Evolutionary conservation across 129 eudicot species (phyloP).

Genomic region (Flaveria trinervia): DNA sequence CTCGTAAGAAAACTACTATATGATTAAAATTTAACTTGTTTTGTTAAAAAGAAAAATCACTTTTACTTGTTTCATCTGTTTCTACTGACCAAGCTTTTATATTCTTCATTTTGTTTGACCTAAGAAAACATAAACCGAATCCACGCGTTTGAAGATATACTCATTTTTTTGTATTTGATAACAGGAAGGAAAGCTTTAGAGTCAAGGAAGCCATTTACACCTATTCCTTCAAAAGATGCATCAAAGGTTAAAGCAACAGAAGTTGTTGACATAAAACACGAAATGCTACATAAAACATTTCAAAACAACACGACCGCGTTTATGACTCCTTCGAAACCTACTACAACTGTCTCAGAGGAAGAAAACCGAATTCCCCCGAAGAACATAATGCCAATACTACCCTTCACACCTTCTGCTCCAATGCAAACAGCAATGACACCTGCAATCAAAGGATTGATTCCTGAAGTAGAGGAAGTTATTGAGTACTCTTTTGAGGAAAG

Average conservation of each 20-base stretch:
- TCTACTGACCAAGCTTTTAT: too few species aligned
- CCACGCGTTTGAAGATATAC: too few species aligned
- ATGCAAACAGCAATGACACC: conserved; percentile 78
- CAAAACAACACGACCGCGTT: conserved; percentile 35
- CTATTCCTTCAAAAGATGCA: conserved; percentile 53
- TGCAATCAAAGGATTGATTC: conserved; percentile 32
- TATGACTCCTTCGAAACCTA: conserved; percentile 58
- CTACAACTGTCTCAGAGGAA: conserved; percentile 35
- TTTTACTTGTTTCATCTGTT: too few species aligned
- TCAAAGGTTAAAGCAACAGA: conserved; percentile 42
- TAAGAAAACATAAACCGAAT: too few species aligned
- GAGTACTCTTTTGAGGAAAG: conserved; percentile 90
- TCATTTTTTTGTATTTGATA: conserved; percentile 12
- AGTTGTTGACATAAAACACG: conserved; percentile 42
- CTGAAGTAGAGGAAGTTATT: conserved; percentile 60
- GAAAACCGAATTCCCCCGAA: conserved; percentile 68
- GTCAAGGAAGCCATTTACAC: conserved; percentile 71
- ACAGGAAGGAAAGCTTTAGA: conserved; percentile 60
- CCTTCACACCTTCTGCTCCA: conserved; percentile 51
- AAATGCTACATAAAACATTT: conserved; percentile 41
- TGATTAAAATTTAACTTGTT: too few species aligned
- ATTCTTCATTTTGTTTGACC: too few species aligned
- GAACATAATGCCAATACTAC: conserved; percentile 39
- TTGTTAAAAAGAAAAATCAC: too few species aligned
- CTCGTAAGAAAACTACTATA: not conserved